Evolutionary conservation across 768 basidiomycete genomes (phyloP).

Genomic region (Crepidotus variabilis): DNA sequence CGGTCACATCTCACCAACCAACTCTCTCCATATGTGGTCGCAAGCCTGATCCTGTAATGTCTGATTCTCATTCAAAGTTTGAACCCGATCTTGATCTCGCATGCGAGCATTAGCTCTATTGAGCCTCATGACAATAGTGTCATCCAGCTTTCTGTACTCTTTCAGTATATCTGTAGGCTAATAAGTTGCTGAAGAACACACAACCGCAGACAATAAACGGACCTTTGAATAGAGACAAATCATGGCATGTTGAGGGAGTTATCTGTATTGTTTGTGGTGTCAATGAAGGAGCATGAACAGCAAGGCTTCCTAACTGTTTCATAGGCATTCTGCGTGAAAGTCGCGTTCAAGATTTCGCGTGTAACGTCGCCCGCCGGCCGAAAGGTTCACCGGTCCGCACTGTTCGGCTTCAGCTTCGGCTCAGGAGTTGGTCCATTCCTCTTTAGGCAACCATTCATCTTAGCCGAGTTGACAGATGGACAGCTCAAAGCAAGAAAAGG

Average conservation of each 20-base stretch:
- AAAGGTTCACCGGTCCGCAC: not conserved
- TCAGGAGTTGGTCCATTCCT: not conserved
- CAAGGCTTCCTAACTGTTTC: constrained; percentile 58
- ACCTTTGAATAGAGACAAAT: constrained; percentile 81
- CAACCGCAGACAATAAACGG: constrained; percentile 2
- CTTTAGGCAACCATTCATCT: not conserved
- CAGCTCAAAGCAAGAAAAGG: not conserved
- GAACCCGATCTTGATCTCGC: constrained; percentile 62
- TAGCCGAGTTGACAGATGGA: not conserved
- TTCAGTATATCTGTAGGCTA: constrained; percentile 61
- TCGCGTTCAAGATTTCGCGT: not conserved
- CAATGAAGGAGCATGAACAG: constrained; percentile 59
- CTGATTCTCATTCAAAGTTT: constrained; percentile 37
- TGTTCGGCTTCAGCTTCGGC: not conserved
- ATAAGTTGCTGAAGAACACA: not conserved
- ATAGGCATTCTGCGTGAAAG: constrained; percentile 26
- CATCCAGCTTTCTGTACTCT: constrained; percentile 80
- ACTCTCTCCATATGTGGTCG: constrained; percentile 70
- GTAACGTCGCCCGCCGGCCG: not conserved
- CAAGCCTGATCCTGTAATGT: constrained; percentile 74
- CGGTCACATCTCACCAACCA: constrained; percentile 55
- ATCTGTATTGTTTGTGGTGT: constrained; percentile 67
- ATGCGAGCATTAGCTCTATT: constrained; percentile 77
- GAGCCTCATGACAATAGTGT: constrained; percentile 73
- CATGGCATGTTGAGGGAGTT: constrained; percentile 66